Conservation (phyloP, 2,329 filamentous ascomycete species). For the Cladophialophora immunda region DNA sequence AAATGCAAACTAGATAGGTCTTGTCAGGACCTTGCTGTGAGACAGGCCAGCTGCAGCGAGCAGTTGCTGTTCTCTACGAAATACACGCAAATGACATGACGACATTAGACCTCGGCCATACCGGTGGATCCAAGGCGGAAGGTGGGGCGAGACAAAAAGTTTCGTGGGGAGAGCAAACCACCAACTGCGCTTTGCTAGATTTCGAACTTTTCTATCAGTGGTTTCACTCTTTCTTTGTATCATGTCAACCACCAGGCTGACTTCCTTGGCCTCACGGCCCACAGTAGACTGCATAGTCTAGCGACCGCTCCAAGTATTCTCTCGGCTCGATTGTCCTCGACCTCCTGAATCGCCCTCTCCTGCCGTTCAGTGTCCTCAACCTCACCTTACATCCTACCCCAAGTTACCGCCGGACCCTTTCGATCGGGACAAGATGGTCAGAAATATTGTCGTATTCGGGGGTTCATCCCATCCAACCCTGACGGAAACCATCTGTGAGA, state of each 20-base stretch:
- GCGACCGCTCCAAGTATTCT: background rate
- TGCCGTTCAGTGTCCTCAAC: background rate
- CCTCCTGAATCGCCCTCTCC: background rate
- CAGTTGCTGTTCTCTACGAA: background rate
- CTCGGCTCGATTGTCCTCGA: background rate
- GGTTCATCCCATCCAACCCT: constrained; percentile 92
- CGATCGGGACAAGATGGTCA: constrained; percentile 70
- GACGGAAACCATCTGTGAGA: constrained; percentile 84
- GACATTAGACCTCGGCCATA: constrained; percentile 29
- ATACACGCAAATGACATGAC: constrained; percentile 12
- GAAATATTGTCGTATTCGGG: constrained; percentile 92
- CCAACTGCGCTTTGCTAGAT: background rate
- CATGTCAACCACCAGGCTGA: constrained; percentile 28
- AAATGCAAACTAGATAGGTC: background rate
- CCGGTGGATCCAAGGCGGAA: constrained; percentile 21
- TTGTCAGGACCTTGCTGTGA: background rate
- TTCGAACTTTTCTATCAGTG: background rate
- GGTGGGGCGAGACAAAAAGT: constrained; percentile 38
- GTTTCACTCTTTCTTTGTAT: constrained; percentile 22
- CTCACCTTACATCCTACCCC: background rate
- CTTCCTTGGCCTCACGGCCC: constrained; percentile 16
- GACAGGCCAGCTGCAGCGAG: background rate
- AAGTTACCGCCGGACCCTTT: background rate
- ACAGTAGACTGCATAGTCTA: constrained; percentile 6
- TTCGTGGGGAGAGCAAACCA: constrained; percentile 13